Evolutionary conservation across 2,329 filamentous ascomycete species (phyloP).

Genomic region (Bipolaris oryzae): DNA sequence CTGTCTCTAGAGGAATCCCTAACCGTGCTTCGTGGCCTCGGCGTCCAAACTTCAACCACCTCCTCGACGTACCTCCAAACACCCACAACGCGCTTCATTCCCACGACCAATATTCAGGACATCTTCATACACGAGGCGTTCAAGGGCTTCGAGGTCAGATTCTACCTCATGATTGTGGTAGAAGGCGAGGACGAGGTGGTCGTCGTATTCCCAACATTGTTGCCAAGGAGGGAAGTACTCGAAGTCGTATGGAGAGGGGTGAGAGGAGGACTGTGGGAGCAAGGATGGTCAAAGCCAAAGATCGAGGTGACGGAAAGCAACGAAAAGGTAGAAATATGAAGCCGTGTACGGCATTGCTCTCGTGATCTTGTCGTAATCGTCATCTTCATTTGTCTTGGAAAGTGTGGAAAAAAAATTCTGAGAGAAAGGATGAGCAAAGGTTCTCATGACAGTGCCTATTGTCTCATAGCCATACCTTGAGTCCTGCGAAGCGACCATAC

Average conservation of each 20-base stretch:
- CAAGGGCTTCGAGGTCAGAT: constrained; percentile 85
- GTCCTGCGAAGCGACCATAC: constrained; percentile 1
- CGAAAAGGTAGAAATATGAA: background rate
- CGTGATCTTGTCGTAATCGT: background rate
- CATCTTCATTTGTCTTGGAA: background rate
- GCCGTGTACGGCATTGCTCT: background rate
- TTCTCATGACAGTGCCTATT: constrained; percentile 2
- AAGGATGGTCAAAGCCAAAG: constrained; percentile 2
- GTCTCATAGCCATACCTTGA: constrained; percentile 16
- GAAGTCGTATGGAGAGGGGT: constrained; percentile 91
- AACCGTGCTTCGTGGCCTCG: constrained; percentile 84
- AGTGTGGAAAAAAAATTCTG: background rate
- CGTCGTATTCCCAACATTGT: constrained; percentile 87
- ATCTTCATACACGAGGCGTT: constrained; percentile 96
- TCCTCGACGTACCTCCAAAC: constrained; percentile 70
- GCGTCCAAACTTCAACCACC: constrained; percentile 83
- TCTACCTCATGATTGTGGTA: constrained; percentile 88
- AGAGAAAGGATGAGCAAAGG: constrained; percentile 12
- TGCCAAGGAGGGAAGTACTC: constrained; percentile 76
- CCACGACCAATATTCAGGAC: constrained; percentile 89
- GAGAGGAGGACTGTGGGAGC: constrained; percentile 80
- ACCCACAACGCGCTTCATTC: constrained; percentile 76
- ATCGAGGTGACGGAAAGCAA: background rate
- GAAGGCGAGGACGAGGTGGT: constrained; percentile 86
- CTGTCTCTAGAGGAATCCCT: constrained; percentile 74